These are phyloP conservation scores for Trichosanthes cucumerina DNA, from an alignment of 306 rosid species.

Conservation along the genomic window DNA sequence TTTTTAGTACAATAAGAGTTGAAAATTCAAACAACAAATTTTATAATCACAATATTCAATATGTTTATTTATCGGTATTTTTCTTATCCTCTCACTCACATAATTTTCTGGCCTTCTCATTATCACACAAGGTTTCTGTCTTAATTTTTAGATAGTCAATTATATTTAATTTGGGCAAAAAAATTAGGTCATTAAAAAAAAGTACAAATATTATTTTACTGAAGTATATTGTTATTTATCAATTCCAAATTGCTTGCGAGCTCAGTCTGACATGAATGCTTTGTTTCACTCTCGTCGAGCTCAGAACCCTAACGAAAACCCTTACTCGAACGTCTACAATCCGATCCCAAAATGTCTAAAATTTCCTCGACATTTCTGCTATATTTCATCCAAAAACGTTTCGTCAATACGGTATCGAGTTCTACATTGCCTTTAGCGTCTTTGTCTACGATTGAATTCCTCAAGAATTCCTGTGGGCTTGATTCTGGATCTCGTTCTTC, in stretches of 20 bases:
- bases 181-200: too few species aligned
- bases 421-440: neutral
- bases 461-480: neutral
- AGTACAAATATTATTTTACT: too few species aligned
- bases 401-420: neutral
- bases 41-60: too few species aligned
- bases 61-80: too few species aligned
- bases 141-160: too few species aligned
- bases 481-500: neutral
- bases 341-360: neutral
- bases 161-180: too few species aligned
- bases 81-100: too few species aligned
- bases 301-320: conserved; percentile 5
- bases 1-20: too few species aligned
- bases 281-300: neutral
- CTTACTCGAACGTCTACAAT: neutral
- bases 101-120: too few species aligned
- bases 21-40: too few species aligned
- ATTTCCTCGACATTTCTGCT: neutral
- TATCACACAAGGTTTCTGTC: too few species aligned
- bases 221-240: too few species aligned
- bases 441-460: neutral
- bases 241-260: neutral
- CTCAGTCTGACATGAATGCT: neutral
- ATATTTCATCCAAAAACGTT: neutral